Percentiles rank a stretch among this genome's conserved stretches.
These are phyloP conservation scores for Vararia minispora DNA, from an alignment of 768 basidiomycete species.

Conservation along the genomic window DNA sequence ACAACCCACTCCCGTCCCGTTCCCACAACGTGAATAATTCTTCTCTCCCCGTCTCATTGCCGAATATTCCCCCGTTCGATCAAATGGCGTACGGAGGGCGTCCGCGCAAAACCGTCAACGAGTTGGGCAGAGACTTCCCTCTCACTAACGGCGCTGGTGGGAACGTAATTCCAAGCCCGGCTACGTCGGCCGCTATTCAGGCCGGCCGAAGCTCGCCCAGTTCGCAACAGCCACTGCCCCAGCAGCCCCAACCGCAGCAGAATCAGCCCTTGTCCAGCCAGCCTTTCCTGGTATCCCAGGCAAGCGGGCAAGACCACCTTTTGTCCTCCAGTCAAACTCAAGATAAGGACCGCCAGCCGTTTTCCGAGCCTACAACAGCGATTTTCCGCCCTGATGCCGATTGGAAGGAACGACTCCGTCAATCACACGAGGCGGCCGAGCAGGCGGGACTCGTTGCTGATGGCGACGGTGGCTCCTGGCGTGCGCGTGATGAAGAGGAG, in stretches of 20 bases:
- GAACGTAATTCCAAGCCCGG: slow-evolving; percentile 38
- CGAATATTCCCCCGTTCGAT: slow-evolving; percentile 67
- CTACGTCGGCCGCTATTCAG: slow-evolving; percentile 38
- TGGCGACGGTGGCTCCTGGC: slow-evolving; percentile 42
- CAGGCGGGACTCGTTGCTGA: slow-evolving; percentile 29
- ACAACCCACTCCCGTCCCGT: slow-evolving; percentile 91
- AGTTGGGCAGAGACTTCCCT: slow-evolving; percentile 59
- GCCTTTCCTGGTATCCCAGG: slow-evolving; percentile 17
- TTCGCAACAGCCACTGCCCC: slow-evolving; percentile 19
- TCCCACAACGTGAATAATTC: slow-evolving; percentile 63
- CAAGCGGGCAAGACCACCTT: slow-evolving; percentile 26
- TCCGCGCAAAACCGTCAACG: slow-evolving; percentile 71
- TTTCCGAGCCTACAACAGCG: slow-evolving; percentile 48
- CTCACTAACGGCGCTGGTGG: slow-evolving; percentile 59
- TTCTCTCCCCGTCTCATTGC: slow-evolving; percentile 50
- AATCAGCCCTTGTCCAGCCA: slow-evolving; percentile 20
- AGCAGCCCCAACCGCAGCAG: slow-evolving; percentile 18
- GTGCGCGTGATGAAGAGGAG: slow-evolving; percentile 50
- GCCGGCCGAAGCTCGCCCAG: slow-evolving; percentile 14
- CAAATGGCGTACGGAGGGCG: slow-evolving; percentile 66
- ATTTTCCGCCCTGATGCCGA: slow-evolving; percentile 84
- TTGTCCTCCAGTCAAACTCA: too few species aligned
- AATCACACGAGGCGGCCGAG: slow-evolving; percentile 52
- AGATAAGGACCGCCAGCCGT: slow-evolving; percentile 37
- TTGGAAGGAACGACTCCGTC: slow-evolving; percentile 73